Base-by-base conservation (phyloP, 2,329 filamentous ascomycete species). In the Stachybotrys chartarum region DNA sequence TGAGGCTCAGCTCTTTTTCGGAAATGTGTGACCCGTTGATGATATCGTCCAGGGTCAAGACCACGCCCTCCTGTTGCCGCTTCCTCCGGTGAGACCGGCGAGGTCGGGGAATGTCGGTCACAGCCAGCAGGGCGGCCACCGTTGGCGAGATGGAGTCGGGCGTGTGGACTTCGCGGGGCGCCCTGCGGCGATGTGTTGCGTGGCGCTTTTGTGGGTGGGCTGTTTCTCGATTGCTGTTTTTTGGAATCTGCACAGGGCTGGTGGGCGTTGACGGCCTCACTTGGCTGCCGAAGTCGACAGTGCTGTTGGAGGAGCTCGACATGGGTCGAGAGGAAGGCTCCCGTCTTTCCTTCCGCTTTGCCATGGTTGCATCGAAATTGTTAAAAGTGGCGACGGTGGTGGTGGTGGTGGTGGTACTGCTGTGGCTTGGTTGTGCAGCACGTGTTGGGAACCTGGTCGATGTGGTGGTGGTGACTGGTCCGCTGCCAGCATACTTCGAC, bases 51-150 rank as follows among this genome's bases (percentile, higher is more conserved):
- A 84, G 77, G 0, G 80, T 83, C 70, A 85, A 54, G 31, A 57
- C 49, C 10, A 56, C 54, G 55, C 64, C 65, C 17, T 65, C 63
- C 11, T 59, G 56, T 47, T 60, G 57, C 30, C 65, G 63, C 44
- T 63, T 72, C 42, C 71, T 69, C 51, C 50, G 3, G 5, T 70
- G 67, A 31, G 69, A 66, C 54, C 70, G 76, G 30, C 60, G 75
- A 69, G 52, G 78, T 68, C 60, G 74, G 3, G 81, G 84, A 52
- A 87, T 87, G 58, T 76, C 79, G 32, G 84, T 87, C 54, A 84
- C 74, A 35, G 84, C 84, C 39, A 87, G 72, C 31, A 87, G 71
- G 12, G 82, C 81, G 6, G 82, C 82, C 31, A 86, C 77, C 0
- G 82, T 84, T 0, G 83, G 77, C 6, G 83, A 79, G 24, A 86